phyloP scores from a whole-genome alignment of 73 alveolate genomes.

The Paramecium primaurelia region DNA sequence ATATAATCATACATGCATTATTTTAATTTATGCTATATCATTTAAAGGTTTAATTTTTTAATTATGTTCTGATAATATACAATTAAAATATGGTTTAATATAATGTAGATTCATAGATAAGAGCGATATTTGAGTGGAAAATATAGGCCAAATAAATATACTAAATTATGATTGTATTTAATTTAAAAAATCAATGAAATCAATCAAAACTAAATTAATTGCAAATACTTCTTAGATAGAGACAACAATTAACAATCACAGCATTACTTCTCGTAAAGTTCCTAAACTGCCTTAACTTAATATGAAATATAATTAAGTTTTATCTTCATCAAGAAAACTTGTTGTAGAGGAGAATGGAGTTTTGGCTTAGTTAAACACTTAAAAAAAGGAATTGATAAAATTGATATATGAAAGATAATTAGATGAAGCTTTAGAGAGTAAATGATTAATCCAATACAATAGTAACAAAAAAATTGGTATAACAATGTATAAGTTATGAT shows the following conservation, averaged over 20 bases:
- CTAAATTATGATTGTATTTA: not conserved
- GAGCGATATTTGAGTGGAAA: no score
- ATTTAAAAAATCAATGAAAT: not conserved
- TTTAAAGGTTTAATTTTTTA: no score
- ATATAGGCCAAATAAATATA: no score
- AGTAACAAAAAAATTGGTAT: not conserved
- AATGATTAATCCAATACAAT: not conserved
- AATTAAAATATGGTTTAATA: no score
- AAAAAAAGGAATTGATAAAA: not conserved
- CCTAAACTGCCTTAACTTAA: not conserved
- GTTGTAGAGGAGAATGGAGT: not conserved
- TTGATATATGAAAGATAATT: not conserved
- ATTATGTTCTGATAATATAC: no score
- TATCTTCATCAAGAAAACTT: not conserved
- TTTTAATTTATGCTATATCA: no score
- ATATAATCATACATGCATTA: no score
- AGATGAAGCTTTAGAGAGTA: slow-evolving; percentile 19
- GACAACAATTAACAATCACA: not conserved
- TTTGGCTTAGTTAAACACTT: not conserved
- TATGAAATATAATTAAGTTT: not conserved
- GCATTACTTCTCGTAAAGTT: not conserved
- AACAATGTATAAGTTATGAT: not conserved
- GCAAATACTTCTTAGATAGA: slow-evolving; percentile 42
- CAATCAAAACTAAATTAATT: not conserved
- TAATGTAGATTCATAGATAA: no score